A percentile compares a stretch with the other conserved stretches of the same genome.
phyloP scores from a whole-genome alignment of 176 grass and related monocot species.

The Thalia dealbata region DNA sequence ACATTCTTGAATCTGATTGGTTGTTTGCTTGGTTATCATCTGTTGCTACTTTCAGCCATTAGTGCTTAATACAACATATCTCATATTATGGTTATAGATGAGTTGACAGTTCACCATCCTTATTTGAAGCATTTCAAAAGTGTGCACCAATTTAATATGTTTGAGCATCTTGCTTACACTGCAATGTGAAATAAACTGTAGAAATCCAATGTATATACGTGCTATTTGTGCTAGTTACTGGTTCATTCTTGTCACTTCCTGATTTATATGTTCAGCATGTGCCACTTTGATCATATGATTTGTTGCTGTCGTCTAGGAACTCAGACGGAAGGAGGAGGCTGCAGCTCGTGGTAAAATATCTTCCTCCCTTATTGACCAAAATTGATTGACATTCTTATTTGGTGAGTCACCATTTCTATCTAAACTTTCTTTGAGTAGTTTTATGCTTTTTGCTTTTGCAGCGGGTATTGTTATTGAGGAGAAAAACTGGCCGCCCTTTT shows the following conservation, averaged over 20 bases:
- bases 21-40: too few relatives aligned
- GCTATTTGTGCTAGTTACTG: neutral
- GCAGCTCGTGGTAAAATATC: constrained; percentile 22
- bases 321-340: constrained; percentile 49
- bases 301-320: constrained; percentile 25
- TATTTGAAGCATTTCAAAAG: neutral
- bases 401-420: neutral
- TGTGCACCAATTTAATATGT: neutral
- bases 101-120: neutral
- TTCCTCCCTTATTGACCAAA: neutral
- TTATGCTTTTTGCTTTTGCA: constrained; percentile 11
- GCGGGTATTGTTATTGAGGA: constrained; percentile 49
- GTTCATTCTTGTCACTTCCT: neutral
- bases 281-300: neutral
- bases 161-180: neutral
- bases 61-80: too few relatives aligned
- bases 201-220: too few relatives aligned
- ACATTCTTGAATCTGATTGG: too few relatives aligned
- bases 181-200: too few relatives aligned
- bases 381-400: neutral
- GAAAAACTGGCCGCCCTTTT: constrained; percentile 73
- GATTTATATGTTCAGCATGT: neutral
- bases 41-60: too few relatives aligned
- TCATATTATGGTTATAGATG: neutral
- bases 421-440: neutral